These are phyloP conservation scores for Sphaerulina musiva DNA, from an alignment of 2,329 filamentous ascomycete genomes.

Conservation along the genomic window DNA sequence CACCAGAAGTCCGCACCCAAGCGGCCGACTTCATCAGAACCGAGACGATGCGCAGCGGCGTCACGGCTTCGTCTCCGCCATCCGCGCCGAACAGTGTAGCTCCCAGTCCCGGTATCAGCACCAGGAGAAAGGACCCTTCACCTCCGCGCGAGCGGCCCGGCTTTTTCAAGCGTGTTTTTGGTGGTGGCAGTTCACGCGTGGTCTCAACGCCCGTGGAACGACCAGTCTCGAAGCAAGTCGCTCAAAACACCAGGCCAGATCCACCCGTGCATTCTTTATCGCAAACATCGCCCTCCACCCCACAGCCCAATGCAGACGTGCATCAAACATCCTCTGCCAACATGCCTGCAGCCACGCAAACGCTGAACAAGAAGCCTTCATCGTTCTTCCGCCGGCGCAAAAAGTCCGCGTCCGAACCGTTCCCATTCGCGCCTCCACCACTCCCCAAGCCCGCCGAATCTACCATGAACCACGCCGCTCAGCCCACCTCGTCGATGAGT, in stretches of 20 bases:
- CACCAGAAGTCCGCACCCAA: conserved; percentile 40
- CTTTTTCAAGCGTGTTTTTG: conserved; percentile 87
- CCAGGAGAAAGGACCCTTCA: conserved; percentile 25
- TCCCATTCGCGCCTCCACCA: conserved; percentile 55
- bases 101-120: conserved; percentile 42
- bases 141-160: conserved; percentile 56
- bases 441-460: conserved; percentile 37
- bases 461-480: conserved; percentile 30
- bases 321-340: conserved; percentile 11
- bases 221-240: conserved; percentile 15
- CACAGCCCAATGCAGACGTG: conserved; percentile 9
- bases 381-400: conserved; percentile 92
- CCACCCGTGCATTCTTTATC: conserved; percentile 17
- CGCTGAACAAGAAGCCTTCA: conserved; percentile 80
- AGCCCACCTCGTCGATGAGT: conserved; percentile 54
- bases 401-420: conserved; percentile 70
- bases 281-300: conserved; percentile 14
- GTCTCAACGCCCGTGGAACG: conserved; percentile 21
- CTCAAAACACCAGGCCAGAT: conserved; percentile 12
- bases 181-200: conserved; percentile 40
- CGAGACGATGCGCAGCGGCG: conserved; percentile 34
- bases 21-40: conserved; percentile 46
- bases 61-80: conserved; percentile 36
- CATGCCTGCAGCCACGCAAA: conserved; percentile 17
- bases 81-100: conserved; percentile 48